These are phyloP conservation scores for Aspergillus ochraceus DNA, from an alignment of 2,329 filamentous ascomycete species.

Conservation along the genomic window DNA sequence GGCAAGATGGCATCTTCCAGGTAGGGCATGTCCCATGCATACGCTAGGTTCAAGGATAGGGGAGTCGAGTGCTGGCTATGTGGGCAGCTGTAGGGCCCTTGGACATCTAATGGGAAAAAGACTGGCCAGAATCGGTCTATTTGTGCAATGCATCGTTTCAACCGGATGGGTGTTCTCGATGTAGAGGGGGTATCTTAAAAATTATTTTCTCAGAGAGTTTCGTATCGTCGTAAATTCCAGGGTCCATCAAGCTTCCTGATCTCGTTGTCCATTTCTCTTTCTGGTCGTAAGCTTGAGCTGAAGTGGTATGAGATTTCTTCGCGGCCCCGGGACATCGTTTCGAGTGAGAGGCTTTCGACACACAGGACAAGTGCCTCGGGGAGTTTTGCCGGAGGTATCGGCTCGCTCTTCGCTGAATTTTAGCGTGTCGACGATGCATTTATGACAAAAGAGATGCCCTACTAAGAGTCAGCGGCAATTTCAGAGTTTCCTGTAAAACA, in stretches of 20 bases:
- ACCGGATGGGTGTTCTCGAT: not conserved
- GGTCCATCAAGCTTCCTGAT: not conserved
- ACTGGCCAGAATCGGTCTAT: not conserved
- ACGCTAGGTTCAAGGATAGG: not conserved
- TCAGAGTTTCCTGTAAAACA: constrained; percentile 20
- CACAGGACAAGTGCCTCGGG: constrained; percentile 45
- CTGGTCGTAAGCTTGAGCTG: constrained; percentile 38
- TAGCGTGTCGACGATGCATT: constrained; percentile 62
- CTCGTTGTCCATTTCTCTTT: constrained; percentile 15
- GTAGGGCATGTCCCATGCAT: too few relatives aligned
- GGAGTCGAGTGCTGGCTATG: not conserved
- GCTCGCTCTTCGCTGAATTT: constrained; percentile 55
- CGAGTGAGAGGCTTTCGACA: constrained; percentile 44
- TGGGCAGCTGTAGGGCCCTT: not conserved
- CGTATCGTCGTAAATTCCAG: not conserved
- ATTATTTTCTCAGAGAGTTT: not conserved
- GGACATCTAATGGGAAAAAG: not conserved
- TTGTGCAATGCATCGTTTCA: not conserved
- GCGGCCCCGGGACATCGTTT: constrained; percentile 36
- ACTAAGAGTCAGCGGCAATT: constrained; percentile 8
- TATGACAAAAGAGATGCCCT: constrained; percentile 66
- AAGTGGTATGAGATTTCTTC: constrained; percentile 39
- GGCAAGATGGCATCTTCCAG: too few relatives aligned
- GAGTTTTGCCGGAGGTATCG: constrained; percentile 29
- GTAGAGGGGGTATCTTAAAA: not conserved